Evolutionary conservation across 495 filamentous ascomycete species (phyloP).

Genomic region (Neurospora sp.): DNA sequence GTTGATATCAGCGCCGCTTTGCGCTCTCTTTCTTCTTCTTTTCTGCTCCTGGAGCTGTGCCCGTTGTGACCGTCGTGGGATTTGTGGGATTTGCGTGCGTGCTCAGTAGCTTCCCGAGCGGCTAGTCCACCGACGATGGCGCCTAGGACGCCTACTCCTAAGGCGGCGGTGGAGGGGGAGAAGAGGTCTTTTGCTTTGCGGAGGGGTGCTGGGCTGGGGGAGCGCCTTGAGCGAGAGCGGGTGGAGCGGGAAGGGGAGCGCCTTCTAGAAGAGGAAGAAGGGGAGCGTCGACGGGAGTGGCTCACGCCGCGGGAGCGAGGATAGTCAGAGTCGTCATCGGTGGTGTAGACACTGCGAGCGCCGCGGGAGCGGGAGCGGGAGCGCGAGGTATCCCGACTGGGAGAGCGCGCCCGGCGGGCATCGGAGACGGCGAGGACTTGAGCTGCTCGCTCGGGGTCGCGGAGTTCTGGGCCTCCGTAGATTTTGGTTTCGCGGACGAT

Average conservation of each 20-base stretch:
- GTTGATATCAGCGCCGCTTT: conserved; percentile 24
- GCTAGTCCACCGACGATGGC: conserved; percentile 36
- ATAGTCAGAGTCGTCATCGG: background rate
- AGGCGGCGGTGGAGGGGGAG: conserved; percentile 26
- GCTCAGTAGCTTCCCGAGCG: conserved; percentile 27
- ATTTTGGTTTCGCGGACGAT: background rate
- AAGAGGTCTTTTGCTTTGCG: conserved; percentile 12
- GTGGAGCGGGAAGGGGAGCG: background rate
- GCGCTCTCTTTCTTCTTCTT: conserved; percentile 3
- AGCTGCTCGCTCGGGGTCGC: background rate
- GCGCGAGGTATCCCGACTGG: background rate
- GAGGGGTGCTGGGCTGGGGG: background rate
- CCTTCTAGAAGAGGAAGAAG: background rate
- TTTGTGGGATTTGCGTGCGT: conserved; percentile 1
- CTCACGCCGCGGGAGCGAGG: too few relatives aligned
- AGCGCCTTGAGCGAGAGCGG: background rate
- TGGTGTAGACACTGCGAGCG: background rate
- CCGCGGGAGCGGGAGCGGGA: background rate
- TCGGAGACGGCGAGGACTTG: background rate
- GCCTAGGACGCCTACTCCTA: conserved; percentile 34
- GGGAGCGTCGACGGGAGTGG: background rate
- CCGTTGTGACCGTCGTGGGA: background rate
- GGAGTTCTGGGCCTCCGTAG: background rate
- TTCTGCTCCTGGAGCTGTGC: background rate
- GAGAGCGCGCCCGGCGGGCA: background rate